Evolutionary conservation across 2,329 filamentous ascomycete genomes (phyloP), one percentile per base, ranked within the genome.

Genomic region (Atkinsonella texensis): DNA sequence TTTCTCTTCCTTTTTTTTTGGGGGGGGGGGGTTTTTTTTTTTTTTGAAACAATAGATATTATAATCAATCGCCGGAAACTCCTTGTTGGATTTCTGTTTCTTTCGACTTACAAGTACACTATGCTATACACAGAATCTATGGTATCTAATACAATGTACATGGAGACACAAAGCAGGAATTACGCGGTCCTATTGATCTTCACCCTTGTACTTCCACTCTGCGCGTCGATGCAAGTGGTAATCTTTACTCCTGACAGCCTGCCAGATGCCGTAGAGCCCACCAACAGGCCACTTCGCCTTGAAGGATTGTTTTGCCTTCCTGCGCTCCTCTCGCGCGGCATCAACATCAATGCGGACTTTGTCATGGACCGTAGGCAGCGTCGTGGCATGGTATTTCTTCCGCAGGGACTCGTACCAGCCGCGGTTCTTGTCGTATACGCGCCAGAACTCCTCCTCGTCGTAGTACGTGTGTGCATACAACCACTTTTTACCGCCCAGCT

Each of bases 401-500:
- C 85, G 70, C 57, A 89, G 68, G 1, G 61, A 69, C 33, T 85
- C 76, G 63, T 89, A 88, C 74, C 75, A 80, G 18, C 63, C 59
- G 43, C 70, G 66, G 51, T 72, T 73, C 4, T 50, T 9, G 63
- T 72, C 73, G 63, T 87, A 87, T 49, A 81, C 71, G 35, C 68
- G 60, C 82, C 83, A 87, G 67, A 87, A 89, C 61, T 86, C 80
- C 0, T 75, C 69, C 61, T 85, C 77, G n/a, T 77, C 75, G 65
- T 93, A 93, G 69, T 89, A 94, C 0, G 87, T 85, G 61, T 91
- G 85, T 2, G 88, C 87, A 66, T 95, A 94, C 12, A 94, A 72
- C 85, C 87, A 93, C 70, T 94, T 94, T 71, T 85, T 80, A 2
- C 88, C 89, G 46, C 83, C 82, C 1, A 93, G 75, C 56, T 80